These are phyloP conservation scores for Stephania cephalantha DNA, from an alignment of 164 flowering plant species.

Conservation along the genomic window DNA sequence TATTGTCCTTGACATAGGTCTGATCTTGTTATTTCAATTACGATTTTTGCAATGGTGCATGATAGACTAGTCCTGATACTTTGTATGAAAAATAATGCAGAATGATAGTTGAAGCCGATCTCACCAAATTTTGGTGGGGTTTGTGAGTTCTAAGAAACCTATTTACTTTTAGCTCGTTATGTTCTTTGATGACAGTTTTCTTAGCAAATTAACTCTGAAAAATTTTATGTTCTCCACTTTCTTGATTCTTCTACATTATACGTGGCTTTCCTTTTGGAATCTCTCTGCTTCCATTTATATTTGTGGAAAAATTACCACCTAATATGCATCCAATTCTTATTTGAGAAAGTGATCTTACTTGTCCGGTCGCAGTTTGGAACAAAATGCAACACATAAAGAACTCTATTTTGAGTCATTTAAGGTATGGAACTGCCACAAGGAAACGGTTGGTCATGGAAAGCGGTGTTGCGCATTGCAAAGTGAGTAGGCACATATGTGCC, in stretches of 20 bases:
- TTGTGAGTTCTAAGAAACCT: background rate
- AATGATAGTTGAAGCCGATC: background rate
- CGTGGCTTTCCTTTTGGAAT: background rate
- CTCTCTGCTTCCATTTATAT: background rate
- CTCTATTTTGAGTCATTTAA: constrained; percentile 37
- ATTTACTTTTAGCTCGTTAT: background rate
- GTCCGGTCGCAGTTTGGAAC: constrained; percentile 8
- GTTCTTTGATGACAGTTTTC: background rate
- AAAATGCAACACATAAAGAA: constrained; percentile 43
- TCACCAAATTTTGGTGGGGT: background rate
- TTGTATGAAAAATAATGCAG: background rate
- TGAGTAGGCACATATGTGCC: constrained; percentile 33
- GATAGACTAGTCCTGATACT: background rate
- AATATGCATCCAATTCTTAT: background rate
- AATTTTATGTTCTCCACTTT: too few relatives aligned
- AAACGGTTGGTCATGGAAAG: constrained; percentile 8
- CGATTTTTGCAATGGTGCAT: background rate
- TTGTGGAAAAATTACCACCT: background rate
- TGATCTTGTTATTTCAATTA: background rate
- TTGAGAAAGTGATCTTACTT: background rate
- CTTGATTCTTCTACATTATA: background rate
- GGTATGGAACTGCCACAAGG: constrained; percentile 20
- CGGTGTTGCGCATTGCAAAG: constrained; percentile 12
- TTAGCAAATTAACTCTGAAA: background rate
- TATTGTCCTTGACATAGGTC: background rate